These are phyloP conservation scores for Pneumocystis sp. DNA, from an alignment of 1,139 yeast genomes.

Conservation along the genomic window DNA sequence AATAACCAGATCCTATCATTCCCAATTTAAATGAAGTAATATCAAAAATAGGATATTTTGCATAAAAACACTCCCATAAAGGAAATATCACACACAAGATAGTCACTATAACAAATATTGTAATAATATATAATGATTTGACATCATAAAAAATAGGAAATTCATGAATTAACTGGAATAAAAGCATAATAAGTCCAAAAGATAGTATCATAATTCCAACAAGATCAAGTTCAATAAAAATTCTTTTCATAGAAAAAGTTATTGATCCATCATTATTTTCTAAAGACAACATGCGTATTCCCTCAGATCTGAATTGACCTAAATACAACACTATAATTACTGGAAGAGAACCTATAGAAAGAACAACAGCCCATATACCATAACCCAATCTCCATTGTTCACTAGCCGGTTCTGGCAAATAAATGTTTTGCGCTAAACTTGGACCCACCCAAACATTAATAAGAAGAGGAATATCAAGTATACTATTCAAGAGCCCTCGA, in stretches of 20 bases:
- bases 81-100: conserved; percentile 12
- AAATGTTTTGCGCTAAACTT: conserved; percentile 13
- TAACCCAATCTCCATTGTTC: conserved; percentile 27
- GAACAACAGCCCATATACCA: conserved; percentile 25
- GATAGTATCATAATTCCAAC: conserved; percentile 24
- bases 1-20: conserved; percentile 16
- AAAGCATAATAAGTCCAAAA: conserved; percentile 25
- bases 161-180: conserved; percentile 24
- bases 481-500: conserved; percentile 26
- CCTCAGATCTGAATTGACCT: conserved; percentile 21
- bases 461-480: conserved; percentile 22
- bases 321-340: conserved; percentile 20
- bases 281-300: conserved; percentile 15
- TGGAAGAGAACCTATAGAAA: conserved; percentile 24
- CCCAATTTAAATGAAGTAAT: conserved; percentile 14
- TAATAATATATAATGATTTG: conserved; percentile 20
- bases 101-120: conserved; percentile 18
- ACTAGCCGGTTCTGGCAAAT: conserved; percentile 5
- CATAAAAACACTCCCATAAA: conserved; percentile 15
- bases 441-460: conserved; percentile 20
- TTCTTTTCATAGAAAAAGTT: background rate
- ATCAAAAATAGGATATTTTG: conserved; percentile 13
- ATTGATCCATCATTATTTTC: background rate
- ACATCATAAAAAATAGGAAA: background rate
- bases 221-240: conserved; percentile 23